Conservation (phyloP, 331 rosid genomes). For the Telfairia occidentalis region DNA sequence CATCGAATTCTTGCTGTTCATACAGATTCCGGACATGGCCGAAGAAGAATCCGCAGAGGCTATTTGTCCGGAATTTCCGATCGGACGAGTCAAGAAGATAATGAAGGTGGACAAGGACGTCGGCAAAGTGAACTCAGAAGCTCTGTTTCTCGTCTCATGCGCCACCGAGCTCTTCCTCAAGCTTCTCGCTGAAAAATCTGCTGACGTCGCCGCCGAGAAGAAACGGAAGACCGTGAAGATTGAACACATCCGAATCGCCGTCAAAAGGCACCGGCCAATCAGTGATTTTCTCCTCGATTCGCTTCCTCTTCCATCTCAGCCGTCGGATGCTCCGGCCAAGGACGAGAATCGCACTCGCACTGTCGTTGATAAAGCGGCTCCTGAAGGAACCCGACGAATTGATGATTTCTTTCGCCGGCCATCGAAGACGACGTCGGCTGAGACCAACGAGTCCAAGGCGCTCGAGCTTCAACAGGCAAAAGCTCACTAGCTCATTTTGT, state of each 20-base stretch:
- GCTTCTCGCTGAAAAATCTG: constrained; percentile 62
- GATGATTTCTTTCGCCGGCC: constrained; percentile 50
- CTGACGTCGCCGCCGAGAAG: constrained; percentile 47
- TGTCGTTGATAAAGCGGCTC: constrained; percentile 23
- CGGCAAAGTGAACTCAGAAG: constrained; percentile 60
- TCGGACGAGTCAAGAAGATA: constrained; percentile 61
- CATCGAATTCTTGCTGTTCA: not conserved
- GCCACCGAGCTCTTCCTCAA: constrained; percentile 71
- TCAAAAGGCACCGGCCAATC: constrained; percentile 61
- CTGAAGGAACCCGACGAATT: constrained; percentile 52
- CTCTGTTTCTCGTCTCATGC: constrained; percentile 49
- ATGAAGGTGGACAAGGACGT: constrained; percentile 63
- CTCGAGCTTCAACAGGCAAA: not conserved
- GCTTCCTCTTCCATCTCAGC: constrained; percentile 41
- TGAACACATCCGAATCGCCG: constrained; percentile 50
- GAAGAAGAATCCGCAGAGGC: constrained; percentile 26
- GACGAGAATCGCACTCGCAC: constrained; percentile 25
- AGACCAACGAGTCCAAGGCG: constrained; percentile 6
- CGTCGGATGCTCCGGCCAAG: constrained; percentile 15
- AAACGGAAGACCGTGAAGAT: constrained; percentile 74
- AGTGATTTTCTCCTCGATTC: constrained; percentile 77
- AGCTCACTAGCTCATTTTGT: not conserved
- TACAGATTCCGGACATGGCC: constrained; percentile 23
- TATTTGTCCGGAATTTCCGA: constrained; percentile 43
- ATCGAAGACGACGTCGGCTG: constrained; percentile 18